phyloP scores from a whole-genome alignment of 1,139 yeast species.

The Kurtzmaniella natalensis region DNA sequence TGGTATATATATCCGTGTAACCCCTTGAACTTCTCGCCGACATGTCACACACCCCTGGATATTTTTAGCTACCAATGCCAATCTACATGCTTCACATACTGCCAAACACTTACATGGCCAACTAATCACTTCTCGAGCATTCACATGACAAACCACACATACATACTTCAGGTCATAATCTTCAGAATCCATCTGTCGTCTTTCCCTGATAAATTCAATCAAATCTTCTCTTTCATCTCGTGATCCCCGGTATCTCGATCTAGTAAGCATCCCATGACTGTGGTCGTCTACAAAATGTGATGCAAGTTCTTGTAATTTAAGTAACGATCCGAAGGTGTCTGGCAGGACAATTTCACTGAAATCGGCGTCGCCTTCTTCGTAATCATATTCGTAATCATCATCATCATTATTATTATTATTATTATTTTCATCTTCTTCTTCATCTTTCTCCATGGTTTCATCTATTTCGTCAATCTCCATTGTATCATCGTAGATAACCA shows the following conservation, averaged over 20 bases:
- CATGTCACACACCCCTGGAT: conserved; percentile 85
- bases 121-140: conserved; percentile 69
- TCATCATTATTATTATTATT: neutral
- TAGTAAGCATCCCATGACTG: conserved; percentile 29
- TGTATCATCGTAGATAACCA: neutral
- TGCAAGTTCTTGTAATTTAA: conserved; percentile 6
- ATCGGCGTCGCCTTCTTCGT: neutral
- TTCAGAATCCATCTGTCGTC: conserved; percentile 10
- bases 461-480: no score
- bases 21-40: conserved; percentile 62
- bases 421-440: neutral
- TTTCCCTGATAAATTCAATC: conserved; percentile 19
- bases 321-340: conserved; percentile 2
- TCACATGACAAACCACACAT: conserved; percentile 81
- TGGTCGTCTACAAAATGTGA: conserved; percentile 24
- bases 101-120: conserved; percentile 96
- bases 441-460: no score
- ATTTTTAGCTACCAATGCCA: conserved; percentile 69
- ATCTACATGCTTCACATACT: conserved; percentile 78
- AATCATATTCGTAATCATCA: neutral
- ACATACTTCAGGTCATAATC: conserved; percentile 24
- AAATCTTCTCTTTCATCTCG: conserved; percentile 22
- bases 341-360: conserved; percentile 3
- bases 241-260: conserved; percentile 32
- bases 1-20: conserved; percentile 50